phyloP scores from a whole-genome alignment of 2,329 filamentous ascomycete species.

The Pseudocercospora fuligena region DNA sequence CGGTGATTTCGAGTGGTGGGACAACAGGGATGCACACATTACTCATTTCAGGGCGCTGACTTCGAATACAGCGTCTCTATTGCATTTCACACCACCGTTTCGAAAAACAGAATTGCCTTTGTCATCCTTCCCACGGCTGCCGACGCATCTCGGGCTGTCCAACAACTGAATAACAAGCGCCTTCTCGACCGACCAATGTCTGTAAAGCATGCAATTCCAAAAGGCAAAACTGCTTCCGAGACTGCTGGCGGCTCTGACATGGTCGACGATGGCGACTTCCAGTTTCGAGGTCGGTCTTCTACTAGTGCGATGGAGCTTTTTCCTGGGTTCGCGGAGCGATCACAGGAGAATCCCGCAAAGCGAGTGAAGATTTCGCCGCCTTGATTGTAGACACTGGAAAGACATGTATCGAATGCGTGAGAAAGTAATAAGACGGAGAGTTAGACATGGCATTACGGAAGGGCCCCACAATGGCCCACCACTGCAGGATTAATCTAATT shows the following conservation, averaged over 20 bases:
- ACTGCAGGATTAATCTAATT: neutral
- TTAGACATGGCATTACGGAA: neutral
- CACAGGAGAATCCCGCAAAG: neutral
- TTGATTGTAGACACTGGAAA: neutral
- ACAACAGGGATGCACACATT: neutral
- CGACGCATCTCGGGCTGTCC: neutral
- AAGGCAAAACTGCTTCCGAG: neutral
- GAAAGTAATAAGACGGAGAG: neutral
- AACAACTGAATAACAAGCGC: neutral
- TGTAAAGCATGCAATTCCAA: neutral
- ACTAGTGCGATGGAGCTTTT: neutral
- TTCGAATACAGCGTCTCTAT: neutral
- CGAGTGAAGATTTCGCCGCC: neutral
- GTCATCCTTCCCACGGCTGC: neutral
- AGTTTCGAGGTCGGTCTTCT: neutral
- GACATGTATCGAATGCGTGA: neutral
- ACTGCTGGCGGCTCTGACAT: neutral
- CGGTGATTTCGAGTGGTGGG: neutral
- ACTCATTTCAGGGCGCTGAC: neutral
- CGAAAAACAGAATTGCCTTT: neutral
- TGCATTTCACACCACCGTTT: neutral
- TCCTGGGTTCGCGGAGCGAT: neutral
- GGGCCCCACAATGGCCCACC: neutral
- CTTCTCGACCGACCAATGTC: neutral
- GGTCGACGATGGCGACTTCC: neutral